Conservation (phyloP, 2,329 filamentous ascomycete species). For the Pleomassaria siparia region DNA sequence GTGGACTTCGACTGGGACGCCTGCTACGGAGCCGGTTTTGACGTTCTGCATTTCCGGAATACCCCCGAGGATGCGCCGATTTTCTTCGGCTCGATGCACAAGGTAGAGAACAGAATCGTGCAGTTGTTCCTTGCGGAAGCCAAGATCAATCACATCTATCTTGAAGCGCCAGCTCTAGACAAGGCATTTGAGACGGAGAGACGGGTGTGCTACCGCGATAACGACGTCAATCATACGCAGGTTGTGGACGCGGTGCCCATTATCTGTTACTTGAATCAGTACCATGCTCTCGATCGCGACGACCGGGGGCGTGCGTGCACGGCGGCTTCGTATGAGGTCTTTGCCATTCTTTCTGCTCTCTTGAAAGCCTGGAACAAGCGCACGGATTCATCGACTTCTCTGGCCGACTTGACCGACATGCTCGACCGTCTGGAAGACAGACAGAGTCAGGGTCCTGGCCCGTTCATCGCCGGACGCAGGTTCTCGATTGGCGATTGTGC, state of each 20-base stretch:
- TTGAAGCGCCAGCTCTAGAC: constrained; percentile 23
- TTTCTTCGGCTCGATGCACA: constrained; percentile 39
- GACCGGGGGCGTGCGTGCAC: constrained; percentile 19
- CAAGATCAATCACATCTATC: constrained; percentile 19
- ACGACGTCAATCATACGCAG: constrained; percentile 37
- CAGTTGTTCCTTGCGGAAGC: constrained; percentile 33
- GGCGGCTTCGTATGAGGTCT: constrained; percentile 21
- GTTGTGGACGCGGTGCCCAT: constrained; percentile 25
- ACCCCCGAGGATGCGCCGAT: constrained; percentile 38
- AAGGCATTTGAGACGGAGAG: constrained; percentile 20
- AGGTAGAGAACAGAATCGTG: constrained; percentile 34
- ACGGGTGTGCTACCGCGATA: constrained; percentile 36
- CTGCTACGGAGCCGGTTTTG: constrained; percentile 77
- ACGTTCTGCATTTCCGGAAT: constrained; percentile 67
- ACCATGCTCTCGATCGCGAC: constrained; percentile 25
- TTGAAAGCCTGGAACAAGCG: constrained; percentile 22
- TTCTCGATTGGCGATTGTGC: constrained; percentile 38
- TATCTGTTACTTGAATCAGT: constrained; percentile 39
- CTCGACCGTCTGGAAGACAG: constrained; percentile 26
- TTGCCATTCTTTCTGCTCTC: constrained; percentile 15
- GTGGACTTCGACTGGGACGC: constrained; percentile 72
- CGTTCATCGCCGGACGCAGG: constrained; percentile 32
- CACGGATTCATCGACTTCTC: constrained; percentile 13
- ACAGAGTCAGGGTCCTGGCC: constrained; percentile 14
- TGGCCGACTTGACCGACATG: constrained; percentile 13